Base-by-base conservation (phyloP, 768 basidiomycete genomes). In the Sarcodon aspratus region DNA sequence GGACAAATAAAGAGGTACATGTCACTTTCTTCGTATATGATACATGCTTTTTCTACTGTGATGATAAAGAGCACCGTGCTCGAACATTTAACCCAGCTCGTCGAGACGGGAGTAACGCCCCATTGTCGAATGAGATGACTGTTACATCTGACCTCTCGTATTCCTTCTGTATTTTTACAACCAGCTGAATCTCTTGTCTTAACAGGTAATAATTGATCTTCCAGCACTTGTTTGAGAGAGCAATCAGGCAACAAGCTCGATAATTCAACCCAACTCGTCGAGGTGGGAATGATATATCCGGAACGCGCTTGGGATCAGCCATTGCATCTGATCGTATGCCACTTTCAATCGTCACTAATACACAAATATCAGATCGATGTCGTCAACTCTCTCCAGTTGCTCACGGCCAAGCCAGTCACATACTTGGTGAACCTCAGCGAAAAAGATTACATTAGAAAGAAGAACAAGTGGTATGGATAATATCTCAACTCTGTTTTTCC, bases 341-440 rank as follows among this genome's bases (percentile, higher is more conserved):
- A 21, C 44, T 36, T 31, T 21, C 27, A 13, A 1, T 42, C 33
- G 27, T 42, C 13, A 44, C 15, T 48, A 15, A 43, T 54, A 51
- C 57, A 21, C 6, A 49, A 48, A 36, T 13, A 3, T 27, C 59
- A 95, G 91, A 82, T 95, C 54, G 92, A 94, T 54, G 80, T 90
- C 49, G 82, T 96, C 64, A 96, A 96, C 66, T 66, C 78, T 42
- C 80, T 99, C 50, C 77, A 82, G 56, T 82, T 99, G 21, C 76
- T 99, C 48, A 98, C 95, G 13, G 94, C 96, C 48, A 97, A 97
- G 63, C 89, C 95, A 33, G 90, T 98, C 52, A 96, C 87, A 46
- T 99, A 99, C 70, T 85, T 99, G 45, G 93, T 97, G 69, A 99
- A 99, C 69, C 71, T 99, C 44, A 91, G 87, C 51, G 94, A 98